Evolutionary conservation across 768 basidiomycete genomes (phyloP).

Genomic region (Russula sp.): DNA sequence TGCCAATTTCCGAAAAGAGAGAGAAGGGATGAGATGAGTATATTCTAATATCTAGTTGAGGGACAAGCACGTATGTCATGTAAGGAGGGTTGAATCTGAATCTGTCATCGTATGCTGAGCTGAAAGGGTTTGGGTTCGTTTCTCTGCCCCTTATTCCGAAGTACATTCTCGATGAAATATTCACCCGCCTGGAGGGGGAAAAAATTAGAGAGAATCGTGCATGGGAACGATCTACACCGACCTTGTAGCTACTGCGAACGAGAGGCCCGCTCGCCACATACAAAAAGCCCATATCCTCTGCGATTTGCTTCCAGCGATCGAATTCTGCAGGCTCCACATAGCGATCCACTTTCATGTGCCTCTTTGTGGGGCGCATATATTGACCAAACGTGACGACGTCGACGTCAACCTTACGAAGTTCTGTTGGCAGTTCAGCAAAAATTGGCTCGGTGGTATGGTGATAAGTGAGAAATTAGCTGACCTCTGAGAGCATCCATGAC

Average conservation of each 20-base stretch:
- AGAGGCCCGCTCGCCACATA: slow-evolving; percentile 97
- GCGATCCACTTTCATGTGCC: slow-evolving; percentile 98
- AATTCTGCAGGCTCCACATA: slow-evolving; percentile 96
- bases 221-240: slow-evolving; percentile 37
- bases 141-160: slow-evolving; percentile 57
- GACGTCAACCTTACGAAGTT: slow-evolving; percentile 81
- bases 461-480: slow-evolving; percentile 38
- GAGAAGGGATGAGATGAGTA: too few relatives aligned
- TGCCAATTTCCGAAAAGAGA: too few relatives aligned
- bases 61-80: slow-evolving; percentile 4
- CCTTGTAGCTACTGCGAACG: slow-evolving; percentile 97
- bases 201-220: neutral
- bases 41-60: slow-evolving; percentile 11
- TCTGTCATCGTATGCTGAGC: slow-evolving; percentile 10
- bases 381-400: slow-evolving; percentile 99
- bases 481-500: slow-evolving; percentile 79
- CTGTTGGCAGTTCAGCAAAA: slow-evolving; percentile 43
- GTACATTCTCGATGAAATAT: slow-evolving; percentile 89
- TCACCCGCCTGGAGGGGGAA: slow-evolving; percentile 75
- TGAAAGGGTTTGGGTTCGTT: slow-evolving; percentile 39
- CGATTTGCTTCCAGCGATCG: slow-evolving; percentile 82
- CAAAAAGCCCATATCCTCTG: slow-evolving; percentile 92
- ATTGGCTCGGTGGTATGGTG: neutral
- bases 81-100: slow-evolving; percentile 12
- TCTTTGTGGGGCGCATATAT: slow-evolving; percentile 99